Conservation (phyloP, 169 alveolate species). For the Plasmodium gallinaceum region DNA sequence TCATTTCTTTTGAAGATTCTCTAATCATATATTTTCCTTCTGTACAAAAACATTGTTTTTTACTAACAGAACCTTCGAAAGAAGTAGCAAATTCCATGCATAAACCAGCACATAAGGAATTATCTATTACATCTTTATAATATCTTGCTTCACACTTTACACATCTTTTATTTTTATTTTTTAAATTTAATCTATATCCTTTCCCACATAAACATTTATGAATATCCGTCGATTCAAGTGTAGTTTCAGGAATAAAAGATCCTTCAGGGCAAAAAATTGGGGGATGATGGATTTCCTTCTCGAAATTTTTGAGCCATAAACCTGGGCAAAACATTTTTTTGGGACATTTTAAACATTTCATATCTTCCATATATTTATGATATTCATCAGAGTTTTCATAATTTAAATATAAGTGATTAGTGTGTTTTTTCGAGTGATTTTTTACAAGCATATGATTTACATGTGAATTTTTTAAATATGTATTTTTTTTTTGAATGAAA, state of each 20-base stretch:
- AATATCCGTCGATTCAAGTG: slow-evolving; percentile 80
- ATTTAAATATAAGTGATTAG: neutral
- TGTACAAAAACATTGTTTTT: slow-evolving; percentile 86
- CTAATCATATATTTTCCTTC: slow-evolving; percentile 82
- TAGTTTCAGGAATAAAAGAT: slow-evolving; percentile 80
- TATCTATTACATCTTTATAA: slow-evolving; percentile 87
- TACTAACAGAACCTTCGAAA: slow-evolving; percentile 83
- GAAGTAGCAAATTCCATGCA: slow-evolving; percentile 87
- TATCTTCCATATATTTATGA: neutral
- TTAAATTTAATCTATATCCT: slow-evolving; percentile 78
- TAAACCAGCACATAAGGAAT: slow-evolving; percentile 85
- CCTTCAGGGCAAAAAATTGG: slow-evolving; percentile 85
- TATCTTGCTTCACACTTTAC: slow-evolving; percentile 83
- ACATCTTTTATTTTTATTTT: slow-evolving; percentile 43
- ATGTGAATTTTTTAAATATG: neutral
- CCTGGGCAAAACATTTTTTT: slow-evolving; percentile 73
- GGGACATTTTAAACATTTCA: slow-evolving; percentile 52
- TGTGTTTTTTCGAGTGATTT: neutral
- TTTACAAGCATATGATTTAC: neutral
- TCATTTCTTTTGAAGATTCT: slow-evolving; percentile 67
- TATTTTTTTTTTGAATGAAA: neutral
- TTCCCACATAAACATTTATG: slow-evolving; percentile 84
- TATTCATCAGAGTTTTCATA: neutral
- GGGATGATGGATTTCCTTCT: slow-evolving; percentile 80
- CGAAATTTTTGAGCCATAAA: slow-evolving; percentile 34